Percentiles rank a stretch among this genome's conserved stretches.
Conservation (phyloP, 163 green algal genomes). For the Chlamydomonas reinhardtii region DNA sequence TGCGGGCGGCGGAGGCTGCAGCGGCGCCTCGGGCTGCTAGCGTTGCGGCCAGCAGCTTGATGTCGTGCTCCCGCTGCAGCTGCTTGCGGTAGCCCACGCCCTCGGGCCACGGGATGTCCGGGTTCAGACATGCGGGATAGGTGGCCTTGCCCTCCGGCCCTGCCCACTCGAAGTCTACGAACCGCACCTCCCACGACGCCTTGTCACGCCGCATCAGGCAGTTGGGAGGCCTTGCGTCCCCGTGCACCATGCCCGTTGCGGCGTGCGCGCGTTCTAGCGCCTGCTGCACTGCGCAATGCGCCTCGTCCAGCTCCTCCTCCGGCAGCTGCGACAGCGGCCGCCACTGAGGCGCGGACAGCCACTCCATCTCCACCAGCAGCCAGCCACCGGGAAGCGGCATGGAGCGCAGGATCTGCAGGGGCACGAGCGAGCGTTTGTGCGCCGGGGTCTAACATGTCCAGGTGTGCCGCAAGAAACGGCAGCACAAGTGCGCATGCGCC, state of each 20-base stretch:
- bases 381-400: not conserved
- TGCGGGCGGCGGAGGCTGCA: no score
- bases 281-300: not conserved
- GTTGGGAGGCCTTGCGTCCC: slow-evolving; percentile 16
- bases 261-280: not conserved
- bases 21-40: not conserved
- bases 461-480: no score
- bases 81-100: not conserved
- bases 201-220: slow-evolving; percentile 3
- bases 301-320: not conserved
- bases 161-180: slow-evolving; percentile 36
- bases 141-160: slow-evolving; percentile 2
- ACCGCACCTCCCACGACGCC: slow-evolving; percentile 9
- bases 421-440: no score
- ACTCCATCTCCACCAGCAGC: slow-evolving; percentile 23
- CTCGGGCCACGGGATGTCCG: slow-evolving; percentile 13
- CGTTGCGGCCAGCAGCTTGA: slow-evolving; percentile 2
- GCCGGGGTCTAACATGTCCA: no score
- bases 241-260: slow-evolving; percentile 9
- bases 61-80: slow-evolving; percentile 6
- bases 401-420: not conserved
- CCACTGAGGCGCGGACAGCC: not conserved
- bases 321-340: not conserved
- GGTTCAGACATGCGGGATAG: slow-evolving; percentile 19
- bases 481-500: no score